Percentiles rank a stretch among this genome's conserved stretches.
Evolutionary conservation across 2,329 filamentous ascomycete genomes (phyloP).

Genomic region (Magnaporthiopsis incrustans): DNA sequence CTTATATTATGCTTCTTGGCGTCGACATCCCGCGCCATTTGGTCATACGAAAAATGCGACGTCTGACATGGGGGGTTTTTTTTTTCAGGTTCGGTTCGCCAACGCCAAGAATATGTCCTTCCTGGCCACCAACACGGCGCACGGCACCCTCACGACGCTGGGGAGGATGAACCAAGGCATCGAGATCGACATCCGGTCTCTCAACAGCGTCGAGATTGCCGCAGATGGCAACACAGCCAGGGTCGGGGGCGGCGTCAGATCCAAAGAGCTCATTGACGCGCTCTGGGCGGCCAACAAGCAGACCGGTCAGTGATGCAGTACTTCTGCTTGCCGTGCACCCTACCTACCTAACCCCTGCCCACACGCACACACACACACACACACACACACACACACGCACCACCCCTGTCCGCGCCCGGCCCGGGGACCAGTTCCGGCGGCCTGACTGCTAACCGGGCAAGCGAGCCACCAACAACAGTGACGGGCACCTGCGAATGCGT

Average conservation of each 20-base stretch:
- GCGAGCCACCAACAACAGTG: not conserved
- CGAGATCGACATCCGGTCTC: constrained; percentile 37
- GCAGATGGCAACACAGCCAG: constrained; percentile 35
- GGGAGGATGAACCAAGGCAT: constrained; percentile 30
- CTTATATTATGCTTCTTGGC: too few species aligned
- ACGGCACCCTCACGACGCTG: constrained; percentile 41
- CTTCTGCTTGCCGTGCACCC: too few species aligned
- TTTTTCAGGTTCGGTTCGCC: constrained; percentile 34
- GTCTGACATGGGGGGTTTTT: too few species aligned
- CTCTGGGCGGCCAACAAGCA: constrained; percentile 44
- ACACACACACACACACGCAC: too few species aligned
- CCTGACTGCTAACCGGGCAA: constrained; percentile 12
- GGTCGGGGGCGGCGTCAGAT: constrained; percentile 38
- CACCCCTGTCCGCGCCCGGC: not conserved
- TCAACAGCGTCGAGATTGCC: constrained; percentile 34
- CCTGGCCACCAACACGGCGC: constrained; percentile 42
- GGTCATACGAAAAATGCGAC: not conserved
- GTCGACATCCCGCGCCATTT: not conserved
- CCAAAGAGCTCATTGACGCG: constrained; percentile 35
- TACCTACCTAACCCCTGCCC: too few species aligned
- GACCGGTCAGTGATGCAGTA: constrained; percentile 25
- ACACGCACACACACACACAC: too few species aligned
- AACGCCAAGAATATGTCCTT: constrained; percentile 39
- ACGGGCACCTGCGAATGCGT: constrained; percentile 42
- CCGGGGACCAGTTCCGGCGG: not conserved